A percentile compares a stretch with the other conserved stretches of the same genome.
These are phyloP conservation scores for Dentipellis fragilis DNA, from an alignment of 768 basidiomycete genomes.

Conservation along the genomic window DNA sequence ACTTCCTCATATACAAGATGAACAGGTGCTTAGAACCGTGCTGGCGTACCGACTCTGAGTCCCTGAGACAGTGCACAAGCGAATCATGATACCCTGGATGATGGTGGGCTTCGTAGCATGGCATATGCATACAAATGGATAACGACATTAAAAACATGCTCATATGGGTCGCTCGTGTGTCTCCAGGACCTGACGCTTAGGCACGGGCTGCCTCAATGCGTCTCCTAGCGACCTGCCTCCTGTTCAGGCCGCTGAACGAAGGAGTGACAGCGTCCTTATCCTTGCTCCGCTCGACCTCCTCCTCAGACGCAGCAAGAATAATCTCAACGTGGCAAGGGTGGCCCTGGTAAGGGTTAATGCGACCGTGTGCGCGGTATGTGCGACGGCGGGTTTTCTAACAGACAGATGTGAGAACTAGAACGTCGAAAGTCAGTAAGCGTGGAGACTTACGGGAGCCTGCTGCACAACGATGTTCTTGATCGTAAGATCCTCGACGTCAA, in stretches of 20 bases:
- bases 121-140: conserved; percentile 14
- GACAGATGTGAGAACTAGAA: neutral
- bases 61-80: neutral
- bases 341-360: conserved; percentile 98
- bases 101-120: conserved; percentile 8
- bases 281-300: conserved; percentile 86
- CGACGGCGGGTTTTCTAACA: conserved; percentile 95
- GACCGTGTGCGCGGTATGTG: conserved; percentile 96
- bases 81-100: neutral
- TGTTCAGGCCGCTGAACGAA: conserved; percentile 61
- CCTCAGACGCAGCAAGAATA: conserved; percentile 71
- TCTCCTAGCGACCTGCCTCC: conserved; percentile 79
- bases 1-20: neutral
- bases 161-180: conserved; percentile 12
- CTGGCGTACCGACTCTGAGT: neutral
- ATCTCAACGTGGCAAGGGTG: conserved; percentile 96
- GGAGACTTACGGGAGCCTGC: conserved; percentile 82
- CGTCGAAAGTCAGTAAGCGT: neutral
- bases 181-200: conserved; percentile 26
- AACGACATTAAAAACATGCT: conserved; percentile 17
- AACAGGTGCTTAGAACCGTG: neutral
- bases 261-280: conserved; percentile 54
- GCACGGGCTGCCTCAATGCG: conserved; percentile 75
- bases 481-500: conserved; percentile 82
- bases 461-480: conserved; percentile 98